Base-by-base conservation (phyloP, 2,329 filamentous ascomycete species). In the Trichoderma semiorbis region DNA sequence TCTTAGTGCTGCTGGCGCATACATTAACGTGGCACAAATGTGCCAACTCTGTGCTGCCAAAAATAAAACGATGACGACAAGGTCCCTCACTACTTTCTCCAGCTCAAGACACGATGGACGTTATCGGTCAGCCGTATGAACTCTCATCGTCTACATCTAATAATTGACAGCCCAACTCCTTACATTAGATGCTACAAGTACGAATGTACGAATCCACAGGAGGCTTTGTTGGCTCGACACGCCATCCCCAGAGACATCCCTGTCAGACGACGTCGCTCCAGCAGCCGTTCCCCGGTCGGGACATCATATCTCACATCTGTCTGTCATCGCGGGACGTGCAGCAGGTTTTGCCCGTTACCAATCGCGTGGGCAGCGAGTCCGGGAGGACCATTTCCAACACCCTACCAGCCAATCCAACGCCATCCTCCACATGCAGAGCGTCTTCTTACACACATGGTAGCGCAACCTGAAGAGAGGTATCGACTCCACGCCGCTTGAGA, bases 231-330 rank as follows among this genome's bases (percentile, higher is more conserved):
- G 64, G 63, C 63, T 61, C 62, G 36, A 34, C 60, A 71, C 43
- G 32, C 58, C 39, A 43, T 34, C 67, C 43, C 58, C 67, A 47
- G 32, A 70, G 30, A 55, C 63, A 72, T 57, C 63, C 63, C 70
- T 72, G 63, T 60, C 53, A 32, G 36, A 47, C 66, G 43, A 72
- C 55, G 57, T 72, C 61, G 57, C 26, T 62, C 53, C 63, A 65
- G 64, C 63, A 72, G 57, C 57, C 70, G 70, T 72, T 72, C 70
- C 63, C 70, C 63, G 53, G 69, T 36, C 47, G 61, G 69, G 65
- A 30, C 71, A 53, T 72, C 71, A 72, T 55, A 70, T 66, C 47
- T 66, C 58, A 65, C 71, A 72, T 72, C 70, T 72, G 71, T 70
- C 68, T 61, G 71, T 72, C 67, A 72, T 72, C 71, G 71, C 60